Base-by-base conservation (phyloP, 2,329 filamentous ascomycete species). In the Talaromyces sp. region DNA sequence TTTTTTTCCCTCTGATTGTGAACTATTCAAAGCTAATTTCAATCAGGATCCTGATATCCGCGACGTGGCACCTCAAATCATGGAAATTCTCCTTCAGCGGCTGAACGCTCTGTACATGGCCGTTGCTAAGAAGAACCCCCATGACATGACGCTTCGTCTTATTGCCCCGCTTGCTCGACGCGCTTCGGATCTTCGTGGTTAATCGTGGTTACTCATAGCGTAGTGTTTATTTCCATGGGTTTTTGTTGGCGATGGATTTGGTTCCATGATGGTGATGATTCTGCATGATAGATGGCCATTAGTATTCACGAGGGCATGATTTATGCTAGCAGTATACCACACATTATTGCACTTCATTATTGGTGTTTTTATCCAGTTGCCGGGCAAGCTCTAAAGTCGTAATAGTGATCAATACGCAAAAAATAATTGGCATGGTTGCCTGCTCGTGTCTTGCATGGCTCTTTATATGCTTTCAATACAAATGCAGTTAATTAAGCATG, bases 31-130 rank as follows among this genome's bases (percentile, higher is more conserved):
- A 51, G 49, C 49, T 58, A 51, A 10, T 56, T 32, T 22, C 4
- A n/a, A 1, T 13, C 62, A 83, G 81, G 81, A 84, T 64, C 68
- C 75, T 44, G 84, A 87, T 54, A 81, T 86, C 60, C 75, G 73
- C 51, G 82, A 85, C 60, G 81, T 87, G 19, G 80, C 81, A 13
- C 83, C 83, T 0, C 80, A 80, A 69, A 85, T 87, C 64, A 84
- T 87, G 80, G 82, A 85, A 33, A 81, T 86, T 60, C 75, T 88
- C 53, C 79, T 78, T 55, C 77, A 84, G 68, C 82, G 85, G 55
- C 75, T 88, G 54, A 82, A 86, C 59, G 75, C 73, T 32, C 76
- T 84, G 22, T 87, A 86, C 71, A 84, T 86, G 77, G 71, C 77
- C 27, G 77, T 86, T 58, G 82, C 82, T 4, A 79, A 85, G 71